A percentile compares a stretch with the other conserved stretches of the same genome.
Conservation (phyloP, 371 early-diverging fungal species). For the Apophysomyces sp. region DNA sequence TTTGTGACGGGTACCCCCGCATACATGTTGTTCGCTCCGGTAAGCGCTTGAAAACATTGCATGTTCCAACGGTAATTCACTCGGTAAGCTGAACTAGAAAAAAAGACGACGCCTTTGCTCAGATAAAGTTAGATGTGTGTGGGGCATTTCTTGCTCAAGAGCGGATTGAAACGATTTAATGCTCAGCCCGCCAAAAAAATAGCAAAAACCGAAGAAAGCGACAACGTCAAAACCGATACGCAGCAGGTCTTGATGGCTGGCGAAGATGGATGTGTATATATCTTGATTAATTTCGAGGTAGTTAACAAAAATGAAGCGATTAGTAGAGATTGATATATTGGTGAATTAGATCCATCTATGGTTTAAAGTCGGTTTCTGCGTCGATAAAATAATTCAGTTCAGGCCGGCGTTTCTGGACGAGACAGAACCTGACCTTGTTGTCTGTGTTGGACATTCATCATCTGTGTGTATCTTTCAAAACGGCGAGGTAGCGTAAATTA, state of each 20-base stretch:
- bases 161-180: slow-evolving; percentile 4
- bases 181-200: background rate
- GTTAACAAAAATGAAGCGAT: background rate
- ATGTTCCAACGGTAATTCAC: slow-evolving; percentile 32
- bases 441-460: slow-evolving; percentile 46
- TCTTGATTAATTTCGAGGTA: slow-evolving; percentile 46
- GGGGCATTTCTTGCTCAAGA: slow-evolving; percentile 33
- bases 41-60: slow-evolving; percentile 23
- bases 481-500: slow-evolving; percentile 26
- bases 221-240: background rate
- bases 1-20: slow-evolving; percentile 44
- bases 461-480: slow-evolving; percentile 33
- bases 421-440: slow-evolving; percentile 37
- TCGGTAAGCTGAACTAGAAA: slow-evolving; percentile 28
- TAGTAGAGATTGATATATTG: background rate
- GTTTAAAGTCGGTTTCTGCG: slow-evolving; percentile 35
- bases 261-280: slow-evolving; percentile 44
- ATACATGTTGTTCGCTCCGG: slow-evolving; percentile 43
- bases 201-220: background rate
- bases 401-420: slow-evolving; percentile 25
- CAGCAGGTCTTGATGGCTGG: slow-evolving; percentile 45
- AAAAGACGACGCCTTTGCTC: background rate
- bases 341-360: slow-evolving; percentile 30
- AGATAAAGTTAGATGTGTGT: slow-evolving; percentile 32
- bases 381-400: slow-evolving; percentile 29